Evolutionary conservation across 108 stramenopile genomes (phyloP).

Genomic region (Discostella stelligeroides): DNA sequence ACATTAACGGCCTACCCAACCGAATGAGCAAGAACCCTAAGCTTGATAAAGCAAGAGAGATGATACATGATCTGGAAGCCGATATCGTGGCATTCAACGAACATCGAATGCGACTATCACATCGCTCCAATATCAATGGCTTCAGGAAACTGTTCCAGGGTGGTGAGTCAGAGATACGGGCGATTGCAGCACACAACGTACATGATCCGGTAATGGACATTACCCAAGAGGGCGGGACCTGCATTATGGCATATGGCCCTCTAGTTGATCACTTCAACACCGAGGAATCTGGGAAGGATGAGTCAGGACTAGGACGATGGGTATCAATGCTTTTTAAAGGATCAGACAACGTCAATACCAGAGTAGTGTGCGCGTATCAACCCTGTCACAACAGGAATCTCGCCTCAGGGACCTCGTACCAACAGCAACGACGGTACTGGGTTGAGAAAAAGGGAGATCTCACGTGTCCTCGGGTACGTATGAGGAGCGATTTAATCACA

Average conservation of each 20-base stretch:
- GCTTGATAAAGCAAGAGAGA: background rate
- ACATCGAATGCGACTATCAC: background rate
- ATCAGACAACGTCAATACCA: background rate
- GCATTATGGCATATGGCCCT: background rate
- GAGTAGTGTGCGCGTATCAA: background rate
- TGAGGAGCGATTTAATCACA: background rate
- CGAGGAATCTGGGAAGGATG: conserved; percentile 3
- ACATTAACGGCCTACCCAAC: background rate
- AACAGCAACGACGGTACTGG: background rate
- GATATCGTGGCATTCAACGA: conserved; percentile 1
- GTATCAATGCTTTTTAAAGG: background rate
- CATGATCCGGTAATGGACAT: background rate
- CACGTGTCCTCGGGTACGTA: background rate
- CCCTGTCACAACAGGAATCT: background rate
- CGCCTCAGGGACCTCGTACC: background rate
- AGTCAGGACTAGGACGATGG: conserved; percentile 7
- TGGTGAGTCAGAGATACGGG: background rate
- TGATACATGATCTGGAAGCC: background rate
- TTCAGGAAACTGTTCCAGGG: background rate
- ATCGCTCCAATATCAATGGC: background rate
- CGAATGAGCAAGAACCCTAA: background rate
- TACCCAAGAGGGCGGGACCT: background rate
- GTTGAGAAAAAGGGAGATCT: background rate
- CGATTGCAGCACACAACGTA: background rate
- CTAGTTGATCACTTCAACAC: background rate